phyloP scores from a whole-genome alignment of 2,329 filamentous ascomycete genomes.

The Fusarium albosuccineum region DNA sequence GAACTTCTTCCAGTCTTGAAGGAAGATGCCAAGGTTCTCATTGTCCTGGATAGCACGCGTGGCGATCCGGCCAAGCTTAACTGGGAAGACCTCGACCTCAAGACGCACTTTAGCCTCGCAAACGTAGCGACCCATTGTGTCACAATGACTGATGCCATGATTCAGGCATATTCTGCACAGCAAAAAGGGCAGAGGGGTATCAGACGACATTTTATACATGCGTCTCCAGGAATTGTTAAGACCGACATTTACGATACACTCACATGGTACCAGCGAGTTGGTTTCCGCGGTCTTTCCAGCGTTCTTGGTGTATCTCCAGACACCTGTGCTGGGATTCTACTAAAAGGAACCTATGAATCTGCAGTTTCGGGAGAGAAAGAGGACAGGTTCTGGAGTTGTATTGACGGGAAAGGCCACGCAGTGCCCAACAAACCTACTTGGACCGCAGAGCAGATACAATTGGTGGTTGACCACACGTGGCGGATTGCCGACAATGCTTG shows the following conservation, averaged over 20 bases:
- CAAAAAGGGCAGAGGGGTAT: constrained; percentile 22
- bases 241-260: constrained; percentile 48
- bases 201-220: constrained; percentile 54
- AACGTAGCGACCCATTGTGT: constrained; percentile 54
- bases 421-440: constrained; percentile 46
- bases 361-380: constrained; percentile 29
- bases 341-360: constrained; percentile 38
- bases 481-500: constrained; percentile 40
- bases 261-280: constrained; percentile 48
- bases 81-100: constrained; percentile 57
- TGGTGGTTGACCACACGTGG: constrained; percentile 51
- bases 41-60: constrained; percentile 50
- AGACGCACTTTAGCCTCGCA: constrained; percentile 48
- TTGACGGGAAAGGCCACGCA: constrained; percentile 47
- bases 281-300: constrained; percentile 14
- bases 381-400: constrained; percentile 44
- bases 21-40: constrained; percentile 54
- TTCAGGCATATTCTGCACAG: constrained; percentile 50
- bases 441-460: constrained; percentile 44
- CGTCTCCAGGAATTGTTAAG: constrained; percentile 55
- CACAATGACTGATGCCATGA: constrained; percentile 55
- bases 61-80: constrained; percentile 53
- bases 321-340: constrained; percentile 45
- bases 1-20: constrained; percentile 55
- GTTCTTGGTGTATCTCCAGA: constrained; percentile 45